Evolutionary conservation across 2,329 filamentous ascomycete species (phyloP).

Genomic region (Metarhizium brunneum): DNA sequence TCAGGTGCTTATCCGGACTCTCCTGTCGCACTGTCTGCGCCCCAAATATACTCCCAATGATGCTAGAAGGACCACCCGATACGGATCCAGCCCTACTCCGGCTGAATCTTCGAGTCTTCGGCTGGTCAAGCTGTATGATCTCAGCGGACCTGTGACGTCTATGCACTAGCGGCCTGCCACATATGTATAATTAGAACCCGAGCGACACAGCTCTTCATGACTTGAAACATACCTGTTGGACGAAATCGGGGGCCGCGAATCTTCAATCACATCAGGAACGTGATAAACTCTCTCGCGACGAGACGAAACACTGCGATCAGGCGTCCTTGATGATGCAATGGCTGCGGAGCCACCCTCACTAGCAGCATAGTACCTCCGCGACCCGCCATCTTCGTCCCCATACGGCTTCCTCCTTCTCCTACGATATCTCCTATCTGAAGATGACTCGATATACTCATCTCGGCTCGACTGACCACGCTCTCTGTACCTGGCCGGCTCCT

Average conservation of each 20-base stretch:
- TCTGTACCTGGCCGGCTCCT: conserved; percentile 9
- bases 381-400: conserved; percentile 14
- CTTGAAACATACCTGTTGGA: conserved; percentile 19
- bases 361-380: conserved; percentile 12
- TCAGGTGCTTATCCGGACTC: conserved; percentile 17
- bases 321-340: conserved; percentile 17
- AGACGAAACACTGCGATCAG: conserved; percentile 19
- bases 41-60: conserved; percentile 19
- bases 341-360: conserved; percentile 20
- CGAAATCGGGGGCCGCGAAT: conserved; percentile 23
- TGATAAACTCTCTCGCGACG: conserved; percentile 16
- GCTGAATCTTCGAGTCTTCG: conserved; percentile 8
- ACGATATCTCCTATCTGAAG: conserved; percentile 14
- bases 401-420: conserved; percentile 14
- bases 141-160: conserved; percentile 12
- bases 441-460: conserved; percentile 18
- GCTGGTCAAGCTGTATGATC: conserved; percentile 7
- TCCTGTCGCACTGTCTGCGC: conserved; percentile 14
- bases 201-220: too few relatives aligned
- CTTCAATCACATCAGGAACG: conserved; percentile 21
- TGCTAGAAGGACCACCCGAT: conserved; percentile 12
- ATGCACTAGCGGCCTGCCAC: conserved; percentile 6
- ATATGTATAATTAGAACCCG: background rate
- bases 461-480: conserved; percentile 13
- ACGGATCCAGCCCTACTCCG: conserved; percentile 11